A percentile compares a stretch with the other conserved stretches of the same genome.
Evolutionary conservation across 352 stramenopile genomes (phyloP).

Genomic region (Blastocystis sp.): DNA sequence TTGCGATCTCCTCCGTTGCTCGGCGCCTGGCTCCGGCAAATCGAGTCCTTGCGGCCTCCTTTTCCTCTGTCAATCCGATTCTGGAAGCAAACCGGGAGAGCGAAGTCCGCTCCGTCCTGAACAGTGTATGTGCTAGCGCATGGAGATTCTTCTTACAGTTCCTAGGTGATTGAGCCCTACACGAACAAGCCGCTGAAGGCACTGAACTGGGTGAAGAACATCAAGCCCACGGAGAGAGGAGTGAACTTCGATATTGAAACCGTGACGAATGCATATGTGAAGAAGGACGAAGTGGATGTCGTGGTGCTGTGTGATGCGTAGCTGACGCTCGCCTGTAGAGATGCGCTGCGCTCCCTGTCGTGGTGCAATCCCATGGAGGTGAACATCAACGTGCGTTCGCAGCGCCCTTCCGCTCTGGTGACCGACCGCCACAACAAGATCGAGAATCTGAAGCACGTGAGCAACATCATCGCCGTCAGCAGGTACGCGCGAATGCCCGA

Average conservation of each 20-base stretch:
- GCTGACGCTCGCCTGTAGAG: conserved; percentile 43
- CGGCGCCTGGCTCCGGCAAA: neutral
- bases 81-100: conserved; percentile 5
- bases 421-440: conserved; percentile 77
- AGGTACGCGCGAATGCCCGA: conserved; percentile 26
- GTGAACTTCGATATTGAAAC: conserved; percentile 66
- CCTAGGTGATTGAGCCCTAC: conserved; percentile 65
- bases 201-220: conserved; percentile 79
- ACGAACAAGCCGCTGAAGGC: conserved; percentile 73
- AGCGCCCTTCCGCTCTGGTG: conserved; percentile 78
- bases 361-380: conserved; percentile 68
- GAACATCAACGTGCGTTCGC: conserved; percentile 76
- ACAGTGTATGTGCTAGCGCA: conserved; percentile 33
- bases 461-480: conserved; percentile 83
- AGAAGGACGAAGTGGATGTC: conserved; percentile 46
- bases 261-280: conserved; percentile 44
- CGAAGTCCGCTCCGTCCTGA: conserved; percentile 45
- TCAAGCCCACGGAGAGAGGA: conserved; percentile 75
- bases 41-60: conserved; percentile 14
- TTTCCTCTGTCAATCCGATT: conserved; percentile 56
- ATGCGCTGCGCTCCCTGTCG: conserved; percentile 19
- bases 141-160: neutral
- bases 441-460: conserved; percentile 74
- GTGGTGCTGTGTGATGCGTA: neutral
- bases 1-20: neutral